phyloP scores from a whole-genome alignment of 179 eudicot genomes.

The Gypsophila paniculata region DNA sequence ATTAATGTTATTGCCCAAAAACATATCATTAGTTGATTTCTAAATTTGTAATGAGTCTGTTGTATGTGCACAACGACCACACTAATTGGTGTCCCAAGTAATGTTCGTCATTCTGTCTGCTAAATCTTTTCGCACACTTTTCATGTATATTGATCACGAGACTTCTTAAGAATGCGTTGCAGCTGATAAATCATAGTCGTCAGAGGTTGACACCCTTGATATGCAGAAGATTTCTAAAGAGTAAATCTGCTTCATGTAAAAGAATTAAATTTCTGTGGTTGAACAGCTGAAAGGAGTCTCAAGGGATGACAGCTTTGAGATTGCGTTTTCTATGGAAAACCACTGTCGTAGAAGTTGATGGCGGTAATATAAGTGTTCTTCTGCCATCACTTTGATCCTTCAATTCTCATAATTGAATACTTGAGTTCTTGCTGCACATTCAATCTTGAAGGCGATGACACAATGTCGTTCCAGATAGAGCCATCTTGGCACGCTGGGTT shows the following conservation, averaged over 20 bases:
- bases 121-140: constrained; percentile 7
- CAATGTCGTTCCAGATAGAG: constrained; percentile 87
- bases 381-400: constrained; percentile 38
- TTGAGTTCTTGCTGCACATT: constrained; percentile 88
- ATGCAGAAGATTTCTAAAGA: constrained; percentile 17
- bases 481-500: constrained; percentile 63
- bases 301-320: constrained; percentile 19
- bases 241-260: constrained; percentile 14
- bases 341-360: constrained; percentile 11
- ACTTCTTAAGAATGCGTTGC: constrained; percentile 15
- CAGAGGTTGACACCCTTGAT: constrained; percentile 21
- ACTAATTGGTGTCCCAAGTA: constrained; percentile 1
- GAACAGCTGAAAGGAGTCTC: constrained; percentile 18
- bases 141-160: constrained; percentile 17
- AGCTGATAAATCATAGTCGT: constrained; percentile 17
- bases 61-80: too few relatives aligned
- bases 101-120: constrained; percentile 5
- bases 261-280: constrained; percentile 10
- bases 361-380: background rate
- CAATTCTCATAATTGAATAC: constrained; percentile 75
- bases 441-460: constrained; percentile 86
- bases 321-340: constrained; percentile 11
- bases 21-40: too few relatives aligned
- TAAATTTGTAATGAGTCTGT: too few relatives aligned
- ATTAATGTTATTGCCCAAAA: too few relatives aligned